Base-by-base conservation (phyloP, 176 grass and related monocot genomes). In the Triticum dicoccoides region DNA sequence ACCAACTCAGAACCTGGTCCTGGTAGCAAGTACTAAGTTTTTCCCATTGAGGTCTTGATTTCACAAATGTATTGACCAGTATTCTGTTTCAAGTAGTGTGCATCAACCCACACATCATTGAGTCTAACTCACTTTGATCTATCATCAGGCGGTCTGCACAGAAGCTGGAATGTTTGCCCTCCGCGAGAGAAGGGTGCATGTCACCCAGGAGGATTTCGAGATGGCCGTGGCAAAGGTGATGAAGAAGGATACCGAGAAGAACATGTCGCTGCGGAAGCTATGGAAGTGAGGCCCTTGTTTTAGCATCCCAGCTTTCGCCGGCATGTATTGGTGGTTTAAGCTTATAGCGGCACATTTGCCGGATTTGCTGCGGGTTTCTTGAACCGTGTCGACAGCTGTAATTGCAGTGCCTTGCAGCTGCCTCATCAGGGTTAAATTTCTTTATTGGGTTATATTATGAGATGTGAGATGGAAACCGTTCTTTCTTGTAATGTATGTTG, bases 111-210 rank as follows among this genome's bases (percentile, higher is more conserved):
- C 23, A 14, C 51, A 13, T 21, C 3, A 37, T n/a, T n/a, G 58
- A 23, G 29, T 52, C 77, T 54, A 17, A 25, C 61, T 77, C 9
- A 86, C 11, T n/a, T 78, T 54, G 44, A 82, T 65, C 15, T 78
- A 9, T 13, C 52, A 67, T 65, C 73, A 95, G 93, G 93, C 90
- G 29, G 81, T 95, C 38, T 95, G 93, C 81, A 95, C 89, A 11
- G 91, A 95, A 85, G 93, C 91, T 21, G 93, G 93, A 38, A 95
- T 93, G 93, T 93, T 95, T 91, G 93, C 93, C 0, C 89, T 95
- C 11, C 89, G 91, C 0, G 93, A 95, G 84, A 86, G 91, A 80
- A 95, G 93, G 83, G 91, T 95, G 23, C 91, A 93, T 44, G 91
- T 95, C 10, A 93, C 84, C 5, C 93, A 93, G 37, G 93, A 95